Percentiles rank a stretch among this genome's conserved stretches.
phyloP scores from a whole-genome alignment of 2,329 filamentous ascomycete genomes.

The Hypomyces rosellus region DNA sequence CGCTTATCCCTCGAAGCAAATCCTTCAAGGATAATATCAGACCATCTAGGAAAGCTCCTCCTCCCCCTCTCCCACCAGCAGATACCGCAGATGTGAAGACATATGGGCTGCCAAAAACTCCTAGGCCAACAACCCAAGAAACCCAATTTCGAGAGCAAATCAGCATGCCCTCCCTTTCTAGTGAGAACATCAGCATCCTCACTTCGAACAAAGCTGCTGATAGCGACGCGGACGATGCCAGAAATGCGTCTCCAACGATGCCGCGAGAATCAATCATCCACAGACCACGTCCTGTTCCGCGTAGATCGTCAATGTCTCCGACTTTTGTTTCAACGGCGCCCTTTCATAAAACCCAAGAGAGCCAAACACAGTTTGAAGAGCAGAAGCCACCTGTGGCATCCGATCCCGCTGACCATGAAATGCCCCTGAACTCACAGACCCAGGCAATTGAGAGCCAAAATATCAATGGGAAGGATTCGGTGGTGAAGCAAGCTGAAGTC shows the following conservation, averaged over 20 bases:
- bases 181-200: conserved; percentile 32
- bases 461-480: too few species aligned
- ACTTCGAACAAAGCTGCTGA: background rate
- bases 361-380: background rate
- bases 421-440: too few species aligned
- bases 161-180: conserved; percentile 47
- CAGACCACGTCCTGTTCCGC: conserved; percentile 50
- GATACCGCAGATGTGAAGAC: conserved; percentile 18
- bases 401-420: too few species aligned
- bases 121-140: conserved; percentile 24
- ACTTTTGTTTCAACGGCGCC: background rate
- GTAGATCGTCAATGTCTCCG: conserved; percentile 32
- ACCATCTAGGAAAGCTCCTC: conserved; percentile 24
- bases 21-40: conserved; percentile 25
- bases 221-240: conserved; percentile 22
- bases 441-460: too few species aligned
- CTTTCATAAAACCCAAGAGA: background rate
- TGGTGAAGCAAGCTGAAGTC: conserved; percentile 26
- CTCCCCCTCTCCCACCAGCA: conserved; percentile 15
- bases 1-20: conserved; percentile 25
- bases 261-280: conserved; percentile 40
- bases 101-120: conserved; percentile 43
- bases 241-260: background rate
- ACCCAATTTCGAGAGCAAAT: conserved; percentile 33
- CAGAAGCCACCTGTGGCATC: too few species aligned